phyloP scores from a whole-genome alignment of 768 basidiomycete genomes.

The Amanita thiersii region DNA sequence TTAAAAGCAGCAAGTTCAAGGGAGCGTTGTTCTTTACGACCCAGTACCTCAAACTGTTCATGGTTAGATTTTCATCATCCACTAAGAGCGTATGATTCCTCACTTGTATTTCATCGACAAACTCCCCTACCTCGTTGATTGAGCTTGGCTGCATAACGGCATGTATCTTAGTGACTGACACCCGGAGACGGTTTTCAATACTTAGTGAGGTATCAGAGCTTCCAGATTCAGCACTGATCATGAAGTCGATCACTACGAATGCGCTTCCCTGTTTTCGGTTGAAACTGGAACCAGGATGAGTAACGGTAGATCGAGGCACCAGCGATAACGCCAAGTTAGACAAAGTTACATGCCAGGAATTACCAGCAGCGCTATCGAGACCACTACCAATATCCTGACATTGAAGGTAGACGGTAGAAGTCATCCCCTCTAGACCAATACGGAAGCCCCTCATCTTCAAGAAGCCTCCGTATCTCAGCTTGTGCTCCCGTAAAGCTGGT shows the following conservation, averaged over 20 bases:
- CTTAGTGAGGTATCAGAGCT: slow-evolving; percentile 18
- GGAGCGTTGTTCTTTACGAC: slow-evolving; percentile 68
- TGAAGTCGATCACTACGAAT: slow-evolving; percentile 77
- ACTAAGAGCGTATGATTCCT: slow-evolving; percentile 5
- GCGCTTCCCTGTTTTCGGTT: slow-evolving; percentile 64
- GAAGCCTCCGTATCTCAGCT: slow-evolving; percentile 38
- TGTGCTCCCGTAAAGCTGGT: slow-evolving; percentile 8
- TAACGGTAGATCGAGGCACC: slow-evolving; percentile 43
- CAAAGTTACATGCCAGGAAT: slow-evolving; percentile 62
- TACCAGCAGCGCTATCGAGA: slow-evolving; percentile 34
- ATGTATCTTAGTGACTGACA: slow-evolving; percentile 70
- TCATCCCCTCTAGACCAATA: slow-evolving; percentile 65
- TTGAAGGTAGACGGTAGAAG: slow-evolving; percentile 68
- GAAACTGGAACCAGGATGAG: slow-evolving; percentile 30
- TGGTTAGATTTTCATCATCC: background rate
- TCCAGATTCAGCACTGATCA: slow-evolving; percentile 24
- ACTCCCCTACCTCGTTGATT: slow-evolving; percentile 84
- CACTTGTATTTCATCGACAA: slow-evolving; percentile 80
- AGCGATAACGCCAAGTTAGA: slow-evolving; percentile 80
- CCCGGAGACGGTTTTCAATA: slow-evolving; percentile 25
- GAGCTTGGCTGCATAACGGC: slow-evolving; percentile 95
- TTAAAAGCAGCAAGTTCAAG: slow-evolving; percentile 78
- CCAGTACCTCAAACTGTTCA: slow-evolving; percentile 63
- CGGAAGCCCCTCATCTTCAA: slow-evolving; percentile 75
- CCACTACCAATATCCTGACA: slow-evolving; percentile 68